phyloP scores from a whole-genome alignment of 179 eudicot species.

The Corrigiola litoralis region DNA sequence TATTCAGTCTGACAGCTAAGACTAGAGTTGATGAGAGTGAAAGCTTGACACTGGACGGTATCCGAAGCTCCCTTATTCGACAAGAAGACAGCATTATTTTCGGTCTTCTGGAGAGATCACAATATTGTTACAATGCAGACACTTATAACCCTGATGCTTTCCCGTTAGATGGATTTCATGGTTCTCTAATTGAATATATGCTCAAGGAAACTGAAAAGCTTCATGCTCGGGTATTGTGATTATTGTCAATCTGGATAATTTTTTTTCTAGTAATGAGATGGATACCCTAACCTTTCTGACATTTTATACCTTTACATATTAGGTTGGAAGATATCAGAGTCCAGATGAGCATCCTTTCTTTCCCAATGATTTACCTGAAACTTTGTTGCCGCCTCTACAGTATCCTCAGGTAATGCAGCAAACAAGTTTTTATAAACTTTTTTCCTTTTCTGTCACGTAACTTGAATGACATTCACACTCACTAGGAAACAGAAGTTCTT shows the following conservation, averaged over 20 bases:
- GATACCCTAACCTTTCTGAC: not conserved
- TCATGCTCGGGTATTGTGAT: conserved; percentile 59
- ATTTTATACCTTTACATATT: not conserved
- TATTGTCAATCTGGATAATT: conserved; percentile 3
- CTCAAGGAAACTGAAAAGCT: conserved; percentile 88
- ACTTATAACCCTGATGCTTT: conserved; percentile 79
- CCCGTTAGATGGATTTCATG: conserved; percentile 56
- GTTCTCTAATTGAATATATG: conserved; percentile 77
- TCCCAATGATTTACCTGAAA: conserved; percentile 62
- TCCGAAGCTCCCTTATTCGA: conserved; percentile 73
- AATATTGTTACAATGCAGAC: conserved; percentile 72
- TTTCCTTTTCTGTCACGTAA: not conserved
- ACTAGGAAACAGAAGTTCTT: too few relatives aligned
- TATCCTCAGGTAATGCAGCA: conserved; percentile 67
- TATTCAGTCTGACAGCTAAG: conserved; percentile 26
- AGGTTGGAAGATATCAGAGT: conserved; percentile 89
- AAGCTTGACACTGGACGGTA: conserved; percentile 76
- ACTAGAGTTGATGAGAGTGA: conserved; percentile 72
- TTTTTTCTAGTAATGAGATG: not conserved
- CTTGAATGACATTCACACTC: not conserved
- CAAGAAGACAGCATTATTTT: conserved; percentile 97
- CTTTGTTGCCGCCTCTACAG: conserved; percentile 71
- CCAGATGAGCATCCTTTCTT: conserved; percentile 98
- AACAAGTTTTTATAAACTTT: not conserved
- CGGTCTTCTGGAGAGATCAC: conserved; percentile 87